These are phyloP conservation scores for Erysimum cheiranthoides DNA, from an alignment of 345 rosid species.

Conservation along the genomic window DNA sequence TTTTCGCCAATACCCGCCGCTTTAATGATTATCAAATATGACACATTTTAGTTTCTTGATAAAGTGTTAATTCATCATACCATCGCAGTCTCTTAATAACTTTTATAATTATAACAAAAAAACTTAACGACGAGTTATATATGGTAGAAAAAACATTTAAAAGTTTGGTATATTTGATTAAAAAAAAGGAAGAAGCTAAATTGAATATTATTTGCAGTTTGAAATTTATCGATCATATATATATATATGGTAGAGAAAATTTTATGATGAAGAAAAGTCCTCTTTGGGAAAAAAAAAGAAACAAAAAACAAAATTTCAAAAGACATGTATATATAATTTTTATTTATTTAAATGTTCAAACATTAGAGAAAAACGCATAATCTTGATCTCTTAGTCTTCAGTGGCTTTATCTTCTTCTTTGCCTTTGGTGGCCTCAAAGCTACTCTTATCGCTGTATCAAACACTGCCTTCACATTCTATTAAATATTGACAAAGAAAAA, in stretches of 20 bases:
- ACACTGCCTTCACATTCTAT: slow-evolving; percentile 79
- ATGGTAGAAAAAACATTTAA: too few relatives aligned
- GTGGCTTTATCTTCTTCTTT: slow-evolving; percentile 56
- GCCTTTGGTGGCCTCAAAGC: slow-evolving; percentile 72
- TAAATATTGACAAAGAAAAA: neutral
- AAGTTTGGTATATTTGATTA: neutral
- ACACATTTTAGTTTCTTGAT: neutral
- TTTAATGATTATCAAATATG: slow-evolving; percentile 8
- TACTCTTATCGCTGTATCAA: slow-evolving; percentile 72
- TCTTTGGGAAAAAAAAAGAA: neutral
- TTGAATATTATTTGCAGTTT: neutral
- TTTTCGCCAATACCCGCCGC: neutral
- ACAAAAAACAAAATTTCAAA: neutral
- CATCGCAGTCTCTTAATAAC: neutral
- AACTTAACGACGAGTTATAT: neutral
- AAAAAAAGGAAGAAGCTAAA: neutral
- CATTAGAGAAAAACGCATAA: slow-evolving; percentile 57
- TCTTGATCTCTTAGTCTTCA: slow-evolving; percentile 46
- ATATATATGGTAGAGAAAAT: neutral
- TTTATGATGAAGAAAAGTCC: neutral
- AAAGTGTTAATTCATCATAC: neutral
- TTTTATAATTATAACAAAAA: neutral
- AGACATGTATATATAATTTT: neutral
- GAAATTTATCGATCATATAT: neutral
- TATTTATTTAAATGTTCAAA: slow-evolving; percentile 1